Base-by-base conservation (phyloP, 2,329 filamentous ascomycete genomes). In the Microsporum canis region DNA sequence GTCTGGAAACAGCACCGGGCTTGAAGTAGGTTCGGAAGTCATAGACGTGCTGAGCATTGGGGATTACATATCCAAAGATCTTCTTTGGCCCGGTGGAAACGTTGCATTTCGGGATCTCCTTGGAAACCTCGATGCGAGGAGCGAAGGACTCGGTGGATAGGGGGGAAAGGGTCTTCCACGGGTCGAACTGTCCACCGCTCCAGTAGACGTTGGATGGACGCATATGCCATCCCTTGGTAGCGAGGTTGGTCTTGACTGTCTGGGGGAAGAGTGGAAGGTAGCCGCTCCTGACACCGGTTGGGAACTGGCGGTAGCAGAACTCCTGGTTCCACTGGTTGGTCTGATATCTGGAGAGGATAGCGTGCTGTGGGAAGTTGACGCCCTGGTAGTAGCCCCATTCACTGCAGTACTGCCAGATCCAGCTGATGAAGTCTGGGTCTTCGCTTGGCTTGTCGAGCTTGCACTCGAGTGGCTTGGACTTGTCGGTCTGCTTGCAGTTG, bases 341-440 rank as follows among this genome's bases (percentile, higher is more conserved):
- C 64, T 79, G 77, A 65, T 76, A 80, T 38, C 72, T 74, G 14
- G 78, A 79, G 31, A 79, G 69, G 6, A 82, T 68, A 39, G 78
- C 74, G 61, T 77, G 73, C 17, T 71, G 66, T n/a, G 78, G 78
- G 0, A 76, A 67, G 65, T 82, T 82, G 38, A 77, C 74, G 58
- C 72, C 72, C 66, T 79, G 77, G 66, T 76, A 78, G 68, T 72
- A 81, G 7, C 79, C 80, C 76, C 76, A 81, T 66, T 82, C 74
- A 1, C 76, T 79, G 68, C 80, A 82, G 66, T 77, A 79, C 65
- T 82, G 79, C 78, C 78, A 81, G 0, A 70, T 75, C 78, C 78
- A 81, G 57, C 70, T 68, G 63, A 80, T 77, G 1, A 62, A 65
- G 5, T 71, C 64, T 0, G 77, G 71, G 5, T 76, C 71, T 1